Conservation (phyloP, 495 filamentous ascomycete genomes). For the Mytilinidion resinicola region DNA sequence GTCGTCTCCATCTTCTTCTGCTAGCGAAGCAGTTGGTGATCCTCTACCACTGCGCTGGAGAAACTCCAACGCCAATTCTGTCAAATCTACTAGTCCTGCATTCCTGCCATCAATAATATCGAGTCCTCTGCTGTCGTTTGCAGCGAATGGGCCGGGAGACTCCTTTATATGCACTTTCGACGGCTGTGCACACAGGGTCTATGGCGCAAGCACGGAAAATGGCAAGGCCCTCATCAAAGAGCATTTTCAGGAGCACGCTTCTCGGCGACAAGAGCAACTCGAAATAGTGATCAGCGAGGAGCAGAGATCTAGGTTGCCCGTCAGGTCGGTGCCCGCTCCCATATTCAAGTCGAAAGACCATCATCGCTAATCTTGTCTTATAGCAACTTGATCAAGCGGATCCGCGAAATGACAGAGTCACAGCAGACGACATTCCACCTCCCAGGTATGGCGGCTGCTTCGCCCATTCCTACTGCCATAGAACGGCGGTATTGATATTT, state of each 20-base stretch:
- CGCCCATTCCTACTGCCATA: background rate
- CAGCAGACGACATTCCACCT: conserved; percentile 2
- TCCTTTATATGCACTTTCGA: conserved; percentile 66
- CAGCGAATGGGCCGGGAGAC: conserved; percentile 50
- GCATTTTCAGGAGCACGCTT: conserved; percentile 63
- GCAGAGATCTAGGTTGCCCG: conserved; percentile 46
- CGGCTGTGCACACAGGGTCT: conserved; percentile 58
- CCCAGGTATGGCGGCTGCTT: background rate
- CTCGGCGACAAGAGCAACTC: conserved; percentile 50
- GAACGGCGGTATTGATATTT: background rate
- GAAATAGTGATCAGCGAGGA: conserved; percentile 51
- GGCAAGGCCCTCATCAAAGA: conserved; percentile 55
- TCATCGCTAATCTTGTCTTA: conserved; percentile 25
- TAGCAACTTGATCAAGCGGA: conserved; percentile 33
- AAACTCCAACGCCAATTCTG: conserved; percentile 25
- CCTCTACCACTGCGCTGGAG: conserved; percentile 37
- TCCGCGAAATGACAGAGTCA: conserved; percentile 28
- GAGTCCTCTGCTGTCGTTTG: conserved; percentile 42
- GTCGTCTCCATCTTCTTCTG: conserved; percentile 26
- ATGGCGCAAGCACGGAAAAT: conserved; percentile 49
- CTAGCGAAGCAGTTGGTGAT: conserved; percentile 23
- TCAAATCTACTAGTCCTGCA: conserved; percentile 11
- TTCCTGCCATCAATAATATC: conserved; percentile 33
- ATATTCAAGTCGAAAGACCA: background rate
- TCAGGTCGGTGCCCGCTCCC: conserved; percentile 44